A percentile compares a stretch with the other conserved stretches of the same genome.
phyloP scores from a whole-genome alignment of 495 filamentous ascomycete species.

The Sabuloglossum arenarium region DNA sequence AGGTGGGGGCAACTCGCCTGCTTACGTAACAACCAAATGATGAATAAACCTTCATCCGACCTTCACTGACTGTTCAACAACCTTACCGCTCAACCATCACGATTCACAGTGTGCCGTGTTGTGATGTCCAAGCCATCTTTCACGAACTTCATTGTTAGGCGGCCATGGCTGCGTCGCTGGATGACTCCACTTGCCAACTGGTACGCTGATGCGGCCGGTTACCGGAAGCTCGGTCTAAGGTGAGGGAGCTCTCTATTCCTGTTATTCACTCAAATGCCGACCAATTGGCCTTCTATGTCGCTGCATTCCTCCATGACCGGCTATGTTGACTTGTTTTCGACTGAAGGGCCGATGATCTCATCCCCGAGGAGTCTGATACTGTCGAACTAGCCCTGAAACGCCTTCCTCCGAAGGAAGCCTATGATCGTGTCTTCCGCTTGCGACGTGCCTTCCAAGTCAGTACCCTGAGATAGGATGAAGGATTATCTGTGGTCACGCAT shows the following conservation, averaged over 20 bases:
- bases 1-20: not conserved
- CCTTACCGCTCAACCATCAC: not conserved
- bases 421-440: slow-evolving; percentile 93
- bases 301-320: not conserved
- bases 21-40: not conserved
- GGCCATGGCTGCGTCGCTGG: slow-evolving; percentile 64
- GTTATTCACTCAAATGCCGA: not conserved
- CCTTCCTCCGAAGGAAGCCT: slow-evolving; percentile 70
- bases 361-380: slow-evolving; percentile 68
- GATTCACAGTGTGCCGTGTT: slow-evolving; percentile 2
- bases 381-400: slow-evolving; percentile 79
- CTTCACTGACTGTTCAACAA: slow-evolving; percentile 1
- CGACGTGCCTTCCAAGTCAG: slow-evolving; percentile 81
- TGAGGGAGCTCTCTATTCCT: slow-evolving; percentile 23
- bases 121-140: slow-evolving; percentile 58
- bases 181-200: slow-evolving; percentile 60
- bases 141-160: slow-evolving; percentile 48
- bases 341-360: slow-evolving; percentile 72
- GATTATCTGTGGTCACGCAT: slow-evolving; percentile 11
- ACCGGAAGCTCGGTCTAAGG: slow-evolving; percentile 83
- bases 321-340: not conserved
- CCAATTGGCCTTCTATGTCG: not conserved
- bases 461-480: not conserved
- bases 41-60: not conserved
- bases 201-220: slow-evolving; percentile 73